phyloP scores from a whole-genome alignment of 768 basidiomycete species.

The Guyanaporus albipodus region DNA sequence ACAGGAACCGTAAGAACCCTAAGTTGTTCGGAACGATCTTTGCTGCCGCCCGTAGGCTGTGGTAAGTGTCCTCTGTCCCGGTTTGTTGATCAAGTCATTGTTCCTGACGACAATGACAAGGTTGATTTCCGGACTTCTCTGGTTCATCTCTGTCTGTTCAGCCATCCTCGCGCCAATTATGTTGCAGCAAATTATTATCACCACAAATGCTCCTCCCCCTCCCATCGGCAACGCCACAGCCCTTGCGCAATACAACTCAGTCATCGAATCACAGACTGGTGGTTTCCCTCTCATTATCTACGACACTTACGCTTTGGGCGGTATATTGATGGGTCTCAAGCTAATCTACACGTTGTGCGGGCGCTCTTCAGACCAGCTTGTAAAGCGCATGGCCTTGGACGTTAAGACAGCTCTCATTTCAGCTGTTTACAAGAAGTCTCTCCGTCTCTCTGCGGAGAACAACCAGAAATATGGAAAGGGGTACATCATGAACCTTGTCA shows the following conservation, averaged over 20 bases:
- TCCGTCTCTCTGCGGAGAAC: slow-evolving; percentile 26
- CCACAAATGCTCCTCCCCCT: slow-evolving; percentile 14
- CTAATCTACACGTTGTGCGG: slow-evolving; percentile 23
- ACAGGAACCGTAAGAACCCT: slow-evolving; percentile 13
- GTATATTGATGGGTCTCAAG: slow-evolving; percentile 25
- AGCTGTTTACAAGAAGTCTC: slow-evolving; percentile 30
- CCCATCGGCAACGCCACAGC: slow-evolving; percentile 20
- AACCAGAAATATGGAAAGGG: slow-evolving; percentile 26
- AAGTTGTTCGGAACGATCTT: slow-evolving; percentile 17
- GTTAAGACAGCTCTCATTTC: slow-evolving; percentile 30
- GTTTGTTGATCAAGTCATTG: not conserved
- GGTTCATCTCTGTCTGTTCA: slow-evolving; percentile 25
- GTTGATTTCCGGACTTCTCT: slow-evolving; percentile 26
- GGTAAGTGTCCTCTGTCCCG: slow-evolving; percentile 7
- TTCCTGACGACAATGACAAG: slow-evolving; percentile 9
- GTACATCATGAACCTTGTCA: slow-evolving; percentile 29
- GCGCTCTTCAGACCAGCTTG: slow-evolving; percentile 28
- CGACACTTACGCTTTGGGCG: slow-evolving; percentile 22
- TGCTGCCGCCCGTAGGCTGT: slow-evolving; percentile 12
- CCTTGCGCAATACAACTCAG: slow-evolving; percentile 17
- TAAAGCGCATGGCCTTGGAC: slow-evolving; percentile 27
- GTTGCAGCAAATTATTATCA: slow-evolving; percentile 29
- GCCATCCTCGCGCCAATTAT: slow-evolving; percentile 22
- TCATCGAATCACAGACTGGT: slow-evolving; percentile 23
- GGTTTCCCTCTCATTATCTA: slow-evolving; percentile 28